Evolutionary conservation across 2,329 filamentous ascomycete genomes (phyloP).

Genomic region (Aspergillus melleus): DNA sequence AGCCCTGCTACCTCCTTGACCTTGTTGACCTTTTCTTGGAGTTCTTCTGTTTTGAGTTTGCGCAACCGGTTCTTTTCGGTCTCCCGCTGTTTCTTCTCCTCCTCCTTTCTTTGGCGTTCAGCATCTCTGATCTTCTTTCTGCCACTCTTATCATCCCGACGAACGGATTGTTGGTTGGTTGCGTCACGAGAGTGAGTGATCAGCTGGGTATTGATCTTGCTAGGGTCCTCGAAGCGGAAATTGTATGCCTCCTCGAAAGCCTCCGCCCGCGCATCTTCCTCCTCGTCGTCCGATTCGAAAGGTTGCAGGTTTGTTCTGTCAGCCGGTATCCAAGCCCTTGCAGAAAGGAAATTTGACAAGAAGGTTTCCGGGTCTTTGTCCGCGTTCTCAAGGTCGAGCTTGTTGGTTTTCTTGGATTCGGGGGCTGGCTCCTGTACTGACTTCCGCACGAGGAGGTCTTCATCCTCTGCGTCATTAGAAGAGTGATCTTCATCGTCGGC

Average conservation of each 20-base stretch:
- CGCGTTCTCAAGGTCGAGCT: slow-evolving; percentile 70
- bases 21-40: slow-evolving; percentile 80
- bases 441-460: slow-evolving; percentile 75
- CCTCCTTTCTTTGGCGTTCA: slow-evolving; percentile 75
- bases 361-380: slow-evolving; percentile 90
- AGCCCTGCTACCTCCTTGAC: slow-evolving; percentile 88
- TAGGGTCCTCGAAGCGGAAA: slow-evolving; percentile 89
- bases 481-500: slow-evolving; percentile 47
- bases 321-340: slow-evolving; percentile 81
- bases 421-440: slow-evolving; percentile 41
- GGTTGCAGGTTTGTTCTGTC: slow-evolving; percentile 69
- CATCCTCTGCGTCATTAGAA: slow-evolving; percentile 63
- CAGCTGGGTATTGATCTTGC: slow-evolving; percentile 81
- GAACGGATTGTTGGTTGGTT: slow-evolving; percentile 76
- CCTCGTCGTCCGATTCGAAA: slow-evolving; percentile 89
- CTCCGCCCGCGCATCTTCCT: slow-evolving; percentile 72
- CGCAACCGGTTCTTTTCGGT: slow-evolving; percentile 81
- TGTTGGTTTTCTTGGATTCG: slow-evolving; percentile 48
- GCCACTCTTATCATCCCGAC: slow-evolving; percentile 75
- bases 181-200: slow-evolving; percentile 87
- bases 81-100: slow-evolving; percentile 71
- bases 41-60: slow-evolving; percentile 87
- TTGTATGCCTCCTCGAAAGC: slow-evolving; percentile 93
- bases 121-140: slow-evolving; percentile 77
- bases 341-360: slow-evolving; percentile 92